These are phyloP conservation scores for Penicillium atrosanguineum DNA, from an alignment of 495 filamentous ascomycete species.

Conservation along the genomic window DNA sequence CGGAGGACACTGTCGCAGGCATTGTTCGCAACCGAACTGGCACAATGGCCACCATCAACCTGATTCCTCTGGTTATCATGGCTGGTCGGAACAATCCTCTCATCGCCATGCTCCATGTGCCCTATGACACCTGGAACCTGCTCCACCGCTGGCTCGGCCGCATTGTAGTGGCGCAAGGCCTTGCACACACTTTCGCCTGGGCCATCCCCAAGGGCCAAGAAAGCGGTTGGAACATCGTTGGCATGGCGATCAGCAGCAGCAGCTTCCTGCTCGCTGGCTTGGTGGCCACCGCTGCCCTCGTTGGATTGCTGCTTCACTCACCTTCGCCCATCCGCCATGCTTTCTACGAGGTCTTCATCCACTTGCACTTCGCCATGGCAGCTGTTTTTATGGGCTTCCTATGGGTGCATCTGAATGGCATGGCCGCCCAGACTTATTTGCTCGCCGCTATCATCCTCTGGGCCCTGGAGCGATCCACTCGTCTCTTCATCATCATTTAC, in stretches of 20 bases:
- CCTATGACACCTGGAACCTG: slow-evolving; percentile 77
- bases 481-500: slow-evolving; percentile 66
- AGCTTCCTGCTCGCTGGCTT: slow-evolving; percentile 58
- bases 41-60: slow-evolving; percentile 70
- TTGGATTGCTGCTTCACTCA: slow-evolving; percentile 62
- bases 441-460: slow-evolving; percentile 69
- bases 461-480: slow-evolving; percentile 69
- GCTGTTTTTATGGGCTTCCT: slow-evolving; percentile 58
- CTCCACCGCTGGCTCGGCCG: slow-evolving; percentile 78
- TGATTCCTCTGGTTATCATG: slow-evolving; percentile 71
- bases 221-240: slow-evolving; percentile 61
- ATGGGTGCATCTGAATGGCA: slow-evolving; percentile 69
- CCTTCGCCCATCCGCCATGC: slow-evolving; percentile 81
- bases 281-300: slow-evolving; percentile 44
- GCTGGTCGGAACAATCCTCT: slow-evolving; percentile 70
- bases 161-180: slow-evolving; percentile 63
- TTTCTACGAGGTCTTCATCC: slow-evolving; percentile 93
- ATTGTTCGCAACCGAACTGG: slow-evolving; percentile 72
- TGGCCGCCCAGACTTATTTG: slow-evolving; percentile 65
- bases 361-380: slow-evolving; percentile 72
- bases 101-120: slow-evolving; percentile 61
- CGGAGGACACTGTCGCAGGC: slow-evolving; percentile 44
- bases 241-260: slow-evolving; percentile 42
- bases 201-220: slow-evolving; percentile 64
- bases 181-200: slow-evolving; percentile 65